Base-by-base conservation (phyloP, 768 basidiomycete genomes). In the Termitomyces sp. region DNA sequence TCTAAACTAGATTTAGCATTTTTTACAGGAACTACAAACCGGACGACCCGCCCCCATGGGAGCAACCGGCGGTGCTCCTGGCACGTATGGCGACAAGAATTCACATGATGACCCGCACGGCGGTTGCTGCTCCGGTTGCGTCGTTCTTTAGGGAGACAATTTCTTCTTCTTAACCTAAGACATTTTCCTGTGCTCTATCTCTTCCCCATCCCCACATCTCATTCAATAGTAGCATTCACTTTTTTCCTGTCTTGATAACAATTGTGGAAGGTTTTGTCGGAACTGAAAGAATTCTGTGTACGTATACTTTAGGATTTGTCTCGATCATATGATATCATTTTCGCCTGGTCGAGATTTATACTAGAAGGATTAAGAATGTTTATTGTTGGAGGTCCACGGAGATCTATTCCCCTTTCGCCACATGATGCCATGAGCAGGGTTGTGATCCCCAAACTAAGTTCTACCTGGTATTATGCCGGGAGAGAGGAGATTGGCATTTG, bases 71-170 rank as follows among this genome's bases (percentile, higher is more conserved):
- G 73, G 72, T 52, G 70, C 73, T 16, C 69, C 82, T 28, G 85
- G 83, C 5, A 72, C 70, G 9, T 88, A 85, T 62, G 77, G 71
- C 18, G 64, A 75, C 60, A 75, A 74, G 60, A 80, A 79, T 50
- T 71, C 77, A 47, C 70, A 75, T 52, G 80, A 85, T 36, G 83
- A 86, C 52, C 80, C 81, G 36, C 71, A 79, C 28, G 64, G 74
- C 33, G 81, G 84, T 24, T 92, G 89, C 76, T 91, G 89, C 63
- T 72, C 75, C 44, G 81, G 85, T 60, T 90, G 89, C 58, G 82
- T 91, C 57, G 79, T 90, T 51, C 77, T 81, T 58, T 81, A 72
- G 75, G 47, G 48, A 29, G 44, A 60, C 18, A 57, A 47, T 54
- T 50, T 53, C 42, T 29, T 60, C 59, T 36, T 39, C 46, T 58